phyloP scores from a whole-genome alignment of 495 filamentous ascomycete genomes.

The Penicillium bovifimosum region DNA sequence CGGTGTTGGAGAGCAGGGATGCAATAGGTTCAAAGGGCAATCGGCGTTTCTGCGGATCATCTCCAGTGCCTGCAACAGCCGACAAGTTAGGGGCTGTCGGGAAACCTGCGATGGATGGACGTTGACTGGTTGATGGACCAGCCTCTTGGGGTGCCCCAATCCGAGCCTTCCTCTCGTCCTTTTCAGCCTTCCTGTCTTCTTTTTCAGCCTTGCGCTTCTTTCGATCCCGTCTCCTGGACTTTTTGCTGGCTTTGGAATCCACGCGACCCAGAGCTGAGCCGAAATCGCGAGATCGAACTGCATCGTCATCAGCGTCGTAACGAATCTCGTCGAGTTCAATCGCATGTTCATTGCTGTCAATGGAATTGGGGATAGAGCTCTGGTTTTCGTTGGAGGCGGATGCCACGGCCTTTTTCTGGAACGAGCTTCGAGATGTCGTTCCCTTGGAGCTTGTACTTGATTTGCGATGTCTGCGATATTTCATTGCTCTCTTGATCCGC shows the following conservation, averaged over 20 bases:
- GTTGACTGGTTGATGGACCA: not conserved
- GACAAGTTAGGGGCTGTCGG: conserved; percentile 14
- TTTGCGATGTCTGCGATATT: conserved; percentile 62
- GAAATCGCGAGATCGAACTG: conserved; percentile 31
- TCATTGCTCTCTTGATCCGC: conserved; percentile 65
- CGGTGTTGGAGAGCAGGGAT: conserved; percentile 57
- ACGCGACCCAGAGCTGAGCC: conserved; percentile 17
- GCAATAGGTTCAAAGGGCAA: conserved; percentile 50
- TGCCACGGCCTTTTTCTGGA: conserved; percentile 23
- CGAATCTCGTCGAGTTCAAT: conserved; percentile 33
- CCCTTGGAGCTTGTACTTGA: conserved; percentile 67
- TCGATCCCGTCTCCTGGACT: conserved; percentile 23
- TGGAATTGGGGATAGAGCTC: conserved; percentile 24
- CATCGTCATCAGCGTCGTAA: conserved; percentile 28
- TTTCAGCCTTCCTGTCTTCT: conserved; percentile 12
- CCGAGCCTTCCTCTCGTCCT: conserved; percentile 9
- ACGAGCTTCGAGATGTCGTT: conserved; percentile 36
- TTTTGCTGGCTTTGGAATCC: conserved; percentile 15
- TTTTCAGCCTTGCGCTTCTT: conserved; percentile 29
- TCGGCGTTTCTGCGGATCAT: conserved; percentile 22
- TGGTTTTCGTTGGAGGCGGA: conserved; percentile 22
- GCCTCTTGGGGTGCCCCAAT: not conserved
- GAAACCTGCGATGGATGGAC: conserved; percentile 12
- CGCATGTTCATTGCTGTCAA: conserved; percentile 31
- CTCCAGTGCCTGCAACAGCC: conserved; percentile 7